These are phyloP conservation scores for Parastagonospora avenae DNA, from an alignment of 2,329 filamentous ascomycete species.

Conservation along the genomic window DNA sequence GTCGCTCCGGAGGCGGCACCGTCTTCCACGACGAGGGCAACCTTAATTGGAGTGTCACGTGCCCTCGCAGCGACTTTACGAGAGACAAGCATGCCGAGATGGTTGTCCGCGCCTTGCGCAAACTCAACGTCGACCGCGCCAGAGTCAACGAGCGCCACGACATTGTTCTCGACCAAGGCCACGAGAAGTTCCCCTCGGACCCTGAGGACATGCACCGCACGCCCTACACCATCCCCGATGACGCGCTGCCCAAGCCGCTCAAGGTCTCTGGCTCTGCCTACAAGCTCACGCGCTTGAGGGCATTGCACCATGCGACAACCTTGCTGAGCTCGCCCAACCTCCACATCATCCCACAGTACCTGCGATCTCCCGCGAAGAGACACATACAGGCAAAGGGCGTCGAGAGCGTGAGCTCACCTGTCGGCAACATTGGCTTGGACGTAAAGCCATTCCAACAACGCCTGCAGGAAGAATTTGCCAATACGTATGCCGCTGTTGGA, in stretches of 20 bases:
- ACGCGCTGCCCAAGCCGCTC: conserved; percentile 46
- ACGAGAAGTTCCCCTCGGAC: conserved; percentile 28
- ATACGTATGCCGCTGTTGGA: conserved; percentile 64
- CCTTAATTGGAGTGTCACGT: conserved; percentile 93
- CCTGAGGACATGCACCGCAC: conserved; percentile 52
- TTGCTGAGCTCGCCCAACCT: conserved; percentile 80
- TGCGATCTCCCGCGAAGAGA: conserved; percentile 77
- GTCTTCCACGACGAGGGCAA: conserved; percentile 96
- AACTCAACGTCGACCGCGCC: conserved; percentile 62
- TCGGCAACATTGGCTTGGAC: conserved; percentile 74
- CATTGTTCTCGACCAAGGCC: conserved; percentile 73
- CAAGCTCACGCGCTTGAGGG: conserved; percentile 80
- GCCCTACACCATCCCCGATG: conserved; percentile 47
- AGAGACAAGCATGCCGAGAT: conserved; percentile 88
- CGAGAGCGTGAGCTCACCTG: conserved; percentile 84
- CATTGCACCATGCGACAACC: conserved; percentile 92
- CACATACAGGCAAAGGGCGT: conserved; percentile 84
- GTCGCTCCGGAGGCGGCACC: conserved; percentile 86
- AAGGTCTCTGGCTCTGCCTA: conserved; percentile 96
- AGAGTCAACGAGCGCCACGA: conserved; percentile 91
- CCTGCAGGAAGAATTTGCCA: conserved; percentile 64
- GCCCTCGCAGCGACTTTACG: conserved; percentile 75
- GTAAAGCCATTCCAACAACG: conserved; percentile 51
- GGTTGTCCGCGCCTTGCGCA: conserved; percentile 80
- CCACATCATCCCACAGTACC: conserved; percentile 67